Percentiles rank a stretch among this genome's conserved stretches.
Evolutionary conservation across 2,329 filamentous ascomycete genomes (phyloP).

Genomic region (Calonectria multiphialidica): DNA sequence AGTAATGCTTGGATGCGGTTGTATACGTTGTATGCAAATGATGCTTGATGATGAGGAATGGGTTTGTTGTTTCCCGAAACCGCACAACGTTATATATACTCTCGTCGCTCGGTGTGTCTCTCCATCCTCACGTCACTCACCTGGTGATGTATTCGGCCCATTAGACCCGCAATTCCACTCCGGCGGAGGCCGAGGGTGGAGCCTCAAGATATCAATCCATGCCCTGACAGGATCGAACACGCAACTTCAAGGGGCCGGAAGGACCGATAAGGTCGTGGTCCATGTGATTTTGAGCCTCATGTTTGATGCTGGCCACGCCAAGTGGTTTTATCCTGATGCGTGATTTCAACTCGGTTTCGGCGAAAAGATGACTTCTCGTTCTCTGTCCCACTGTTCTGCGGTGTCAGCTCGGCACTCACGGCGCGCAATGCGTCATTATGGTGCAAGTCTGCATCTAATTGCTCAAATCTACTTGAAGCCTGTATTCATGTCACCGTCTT

Average conservation of each 20-base stretch:
- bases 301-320: background rate
- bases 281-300: slow-evolving; percentile 22
- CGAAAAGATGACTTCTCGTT: background rate
- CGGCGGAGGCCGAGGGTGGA: slow-evolving; percentile 6
- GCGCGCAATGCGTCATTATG: background rate
- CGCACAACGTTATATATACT: slow-evolving; percentile 17
- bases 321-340: slow-evolving; percentile 8
- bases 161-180: background rate
- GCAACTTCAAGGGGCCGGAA: slow-evolving; percentile 8
- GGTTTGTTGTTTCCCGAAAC: background rate
- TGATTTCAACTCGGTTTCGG: background rate
- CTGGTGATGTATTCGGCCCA: slow-evolving; percentile 20
- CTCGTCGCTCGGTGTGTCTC: background rate
- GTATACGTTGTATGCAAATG: background rate
- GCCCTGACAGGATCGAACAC: background rate
- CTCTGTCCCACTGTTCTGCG: background rate
- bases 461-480: background rate
- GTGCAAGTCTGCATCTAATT: background rate
- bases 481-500: background rate
- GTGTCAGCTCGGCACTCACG: background rate
- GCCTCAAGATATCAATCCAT: background rate
- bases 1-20: background rate
- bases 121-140: slow-evolving; percentile 1
- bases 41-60: background rate
- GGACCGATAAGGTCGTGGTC: slow-evolving; percentile 19